Evolutionary conservation across 2,329 filamentous ascomycete genomes (phyloP), one percentile per base, ranked within the genome.

Genomic region (Paraphaeosphaeria sporulosa): DNA sequence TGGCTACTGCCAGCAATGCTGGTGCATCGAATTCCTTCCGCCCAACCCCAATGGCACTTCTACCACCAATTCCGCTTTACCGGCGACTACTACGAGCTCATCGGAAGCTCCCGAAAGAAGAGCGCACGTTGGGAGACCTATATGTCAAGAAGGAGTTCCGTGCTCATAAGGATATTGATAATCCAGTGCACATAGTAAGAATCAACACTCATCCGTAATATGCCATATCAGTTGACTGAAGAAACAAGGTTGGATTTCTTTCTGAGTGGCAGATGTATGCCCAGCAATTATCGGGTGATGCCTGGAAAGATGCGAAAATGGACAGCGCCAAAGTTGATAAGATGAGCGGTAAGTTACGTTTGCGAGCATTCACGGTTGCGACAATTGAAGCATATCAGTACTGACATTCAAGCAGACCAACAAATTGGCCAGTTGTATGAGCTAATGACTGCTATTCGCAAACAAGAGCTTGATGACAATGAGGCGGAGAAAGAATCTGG

Each of bases 181-280:
- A 98, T 72, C 94, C 95, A 0, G 87, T 92, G 27, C 94, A 98
- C 75, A 87, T 99, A 79, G 93, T 96, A 83, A 63, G 87, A 77
- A 36, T n/a, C n/a, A 19, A 10, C n/a, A 27, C 13, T 10, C 3
- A 48, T 15, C 4, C 4, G 19, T 40, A 55, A 30, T 30, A 19
- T 38, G 23, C 32, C 34, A 36, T 32, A 48, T 32, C 32, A n/a
- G 44, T 52, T 70, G 40, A 71, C 46, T 47, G 1, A 52, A 47
- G 17, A 6, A 13, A n/a, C 9, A 42, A 96, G 93, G 93, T 98
- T 70, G 95, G 94, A 1, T 99, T 99, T 78, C 84, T 99, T 68
- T 94, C 92, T 0, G 94, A 98, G 78, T 99, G 94, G 94, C 95
- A 99, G 78, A 81, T 92, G 55, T 99, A 98, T 74, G 94, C 93